These are phyloP conservation scores for Pseudocercospora macadamiae DNA, from an alignment of 2,329 filamentous ascomycete genomes.

Conservation along the genomic window DNA sequence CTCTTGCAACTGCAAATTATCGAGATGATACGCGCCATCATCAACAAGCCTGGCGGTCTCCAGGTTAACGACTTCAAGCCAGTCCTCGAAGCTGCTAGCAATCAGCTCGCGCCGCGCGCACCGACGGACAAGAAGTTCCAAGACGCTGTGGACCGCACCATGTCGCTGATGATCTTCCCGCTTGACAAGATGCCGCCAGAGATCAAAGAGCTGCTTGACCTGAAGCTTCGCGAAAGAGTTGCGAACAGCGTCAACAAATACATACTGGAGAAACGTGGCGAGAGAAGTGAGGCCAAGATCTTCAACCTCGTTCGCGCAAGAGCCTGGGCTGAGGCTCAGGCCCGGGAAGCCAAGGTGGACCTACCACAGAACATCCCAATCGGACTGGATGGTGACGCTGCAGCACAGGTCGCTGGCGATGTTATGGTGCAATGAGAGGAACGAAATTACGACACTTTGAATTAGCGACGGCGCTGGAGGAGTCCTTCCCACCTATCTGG, in stretches of 20 bases:
- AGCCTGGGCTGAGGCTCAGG: constrained; percentile 78
- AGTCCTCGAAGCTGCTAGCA: constrained; percentile 83
- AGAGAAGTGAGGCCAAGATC: constrained; percentile 78
- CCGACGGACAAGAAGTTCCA: constrained; percentile 80
- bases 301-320: constrained; percentile 78
- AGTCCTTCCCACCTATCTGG: neutral
- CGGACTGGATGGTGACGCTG: constrained; percentile 42
- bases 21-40: constrained; percentile 80
- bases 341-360: constrained; percentile 47
- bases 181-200: constrained; percentile 77
- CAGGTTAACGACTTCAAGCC: constrained; percentile 74
- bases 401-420: constrained; percentile 19
- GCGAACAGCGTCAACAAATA: constrained; percentile 88
- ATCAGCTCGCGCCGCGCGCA: constrained; percentile 83
- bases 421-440: constrained; percentile 29
- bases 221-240: constrained; percentile 78
- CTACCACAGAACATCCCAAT: constrained; percentile 46
- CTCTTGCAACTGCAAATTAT: constrained; percentile 89
- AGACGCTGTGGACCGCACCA: constrained; percentile 85
- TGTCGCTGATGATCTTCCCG: constrained; percentile 88
- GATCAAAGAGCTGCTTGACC: constrained; percentile 75
- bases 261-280: constrained; percentile 73
- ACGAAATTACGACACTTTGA: constrained; percentile 13
- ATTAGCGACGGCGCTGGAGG: constrained; percentile 33
- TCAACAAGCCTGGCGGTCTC: constrained; percentile 42